These are phyloP conservation scores for Bassia scoparia DNA, from an alignment of 148 eudicot species.

Conservation along the genomic window DNA sequence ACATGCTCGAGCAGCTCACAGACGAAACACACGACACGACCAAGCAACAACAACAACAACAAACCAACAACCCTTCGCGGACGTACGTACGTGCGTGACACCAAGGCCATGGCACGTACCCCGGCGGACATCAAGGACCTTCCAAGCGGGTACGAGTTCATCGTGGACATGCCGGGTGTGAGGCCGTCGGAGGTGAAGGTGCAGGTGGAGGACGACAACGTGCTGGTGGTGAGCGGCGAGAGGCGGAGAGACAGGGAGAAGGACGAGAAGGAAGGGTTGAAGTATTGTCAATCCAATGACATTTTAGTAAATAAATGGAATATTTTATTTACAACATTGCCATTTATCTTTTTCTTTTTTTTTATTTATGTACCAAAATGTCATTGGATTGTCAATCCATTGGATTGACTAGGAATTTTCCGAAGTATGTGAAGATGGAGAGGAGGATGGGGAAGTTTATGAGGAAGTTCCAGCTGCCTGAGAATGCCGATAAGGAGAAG, in stretches of 20 bases:
- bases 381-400: too few relatives aligned
- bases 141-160: constrained; percentile 50
- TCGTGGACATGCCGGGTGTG: constrained; percentile 74
- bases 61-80: neutral
- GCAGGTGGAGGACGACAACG: constrained; percentile 59
- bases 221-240: constrained; percentile 58
- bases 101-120: constrained; percentile 59
- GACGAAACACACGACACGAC: neutral
- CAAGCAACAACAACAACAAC: neutral
- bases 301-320: too few relatives aligned
- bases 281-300: too few relatives aligned
- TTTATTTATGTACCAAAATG: too few relatives aligned
- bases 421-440: constrained; percentile 71
- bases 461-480: constrained; percentile 74
- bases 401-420: too few relatives aligned
- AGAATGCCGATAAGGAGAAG: constrained; percentile 48
- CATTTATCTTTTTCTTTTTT: too few relatives aligned
- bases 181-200: constrained; percentile 52
- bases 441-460: constrained; percentile 65
- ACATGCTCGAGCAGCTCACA: neutral
- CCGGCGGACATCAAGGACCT: constrained; percentile 63
- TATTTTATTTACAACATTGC: too few relatives aligned
- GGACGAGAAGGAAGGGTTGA: constrained; percentile 49
- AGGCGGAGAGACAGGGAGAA: constrained; percentile 35
- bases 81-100: constrained; percentile 50